Evolutionary conservation across 2,329 filamentous ascomycete species (phyloP).

Genomic region (Paraconiothyrium sp.): DNA sequence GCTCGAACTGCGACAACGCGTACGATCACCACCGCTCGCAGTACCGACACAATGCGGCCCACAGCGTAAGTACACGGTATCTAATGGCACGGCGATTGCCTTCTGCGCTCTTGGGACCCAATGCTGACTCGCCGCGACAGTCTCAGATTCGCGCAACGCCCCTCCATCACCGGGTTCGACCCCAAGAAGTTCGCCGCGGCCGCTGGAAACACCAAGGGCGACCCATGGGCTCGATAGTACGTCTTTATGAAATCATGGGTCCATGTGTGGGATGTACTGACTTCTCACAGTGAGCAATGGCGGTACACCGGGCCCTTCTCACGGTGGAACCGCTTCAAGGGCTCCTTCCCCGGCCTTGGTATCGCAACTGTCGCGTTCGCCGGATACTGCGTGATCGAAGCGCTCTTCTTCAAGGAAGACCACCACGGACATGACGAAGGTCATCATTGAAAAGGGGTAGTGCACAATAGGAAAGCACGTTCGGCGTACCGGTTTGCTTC

Average conservation of each 20-base stretch:
- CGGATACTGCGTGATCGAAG: slow-evolving; percentile 88
- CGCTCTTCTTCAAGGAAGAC: slow-evolving; percentile 80
- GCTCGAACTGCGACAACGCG: slow-evolving; percentile 31
- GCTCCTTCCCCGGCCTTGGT: slow-evolving; percentile 87
- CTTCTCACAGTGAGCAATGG: slow-evolving; percentile 81
- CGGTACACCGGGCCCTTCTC: slow-evolving; percentile 90
- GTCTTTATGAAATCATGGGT: slow-evolving; percentile 29
- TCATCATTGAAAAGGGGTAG: slow-evolving; percentile 28
- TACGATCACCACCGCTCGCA: slow-evolving; percentile 29
- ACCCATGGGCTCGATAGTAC: slow-evolving; percentile 72
- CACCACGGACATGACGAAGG: slow-evolving; percentile 40
- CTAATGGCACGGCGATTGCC: slow-evolving; percentile 14
- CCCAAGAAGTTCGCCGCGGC: slow-evolving; percentile 80
- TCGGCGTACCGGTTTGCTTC: slow-evolving; percentile 45
- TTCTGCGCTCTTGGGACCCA: neutral
- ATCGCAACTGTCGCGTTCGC: slow-evolving; percentile 92
- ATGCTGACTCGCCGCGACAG: slow-evolving; percentile 32
- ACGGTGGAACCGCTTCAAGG: slow-evolving; percentile 87
- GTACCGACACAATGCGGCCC: slow-evolving; percentile 33
- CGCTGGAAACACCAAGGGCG: slow-evolving; percentile 67
- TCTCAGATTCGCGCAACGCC: slow-evolving; percentile 62
- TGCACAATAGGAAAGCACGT: slow-evolving; percentile 26
- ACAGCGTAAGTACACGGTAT: slow-evolving; percentile 32
- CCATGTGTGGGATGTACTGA: slow-evolving; percentile 29
- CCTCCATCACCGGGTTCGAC: slow-evolving; percentile 93